Base-by-base conservation (phyloP, 805 yeast species). In the Isabelozyma gotoi region DNA sequence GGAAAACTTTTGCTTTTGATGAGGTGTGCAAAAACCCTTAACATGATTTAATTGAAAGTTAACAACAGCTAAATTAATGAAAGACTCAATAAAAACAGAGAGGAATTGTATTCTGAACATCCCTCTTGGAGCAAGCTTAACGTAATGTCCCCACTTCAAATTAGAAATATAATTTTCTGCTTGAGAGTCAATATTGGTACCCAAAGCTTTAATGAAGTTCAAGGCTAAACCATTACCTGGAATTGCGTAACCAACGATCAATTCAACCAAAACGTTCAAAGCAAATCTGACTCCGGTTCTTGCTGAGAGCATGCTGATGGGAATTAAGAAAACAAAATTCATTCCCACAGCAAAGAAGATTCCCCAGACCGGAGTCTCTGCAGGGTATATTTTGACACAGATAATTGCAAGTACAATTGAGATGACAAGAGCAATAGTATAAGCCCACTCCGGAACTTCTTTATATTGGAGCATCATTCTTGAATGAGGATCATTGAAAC, bases 61-160 rank as follows among this genome's bases (percentile, higher is more conserved):
- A 32, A 63, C 46, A n/a, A 60, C 63, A 10, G 56, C 67, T 40
- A 62, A 52, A n/a, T 53, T 42, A 34, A 64, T 47, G 31, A 63
- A 60, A 0, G 63, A 51, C 19, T 52, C 41, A 11, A 64, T 42
- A 21, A 59, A 48, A 1, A 54, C 56, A 10, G 65, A 55, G 19
- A 59, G 42, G 19, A 65, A 43, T 51, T 65, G 69, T 32, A 49
- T 46, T 60, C 74, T 57, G 62, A 84, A 81, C 55, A 81, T 60
- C 1, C 79, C 66, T 48, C 83, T 67, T 5, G 87, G 88, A 0
- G 84, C 77, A 33, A 82, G 62, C 50, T 80, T 81, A 52, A 77
- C 61, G 55, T 84, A 84, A 45, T 82, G 86, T 2, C 80, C 87
- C 57, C 80, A 57, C 53, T 84, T 84, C 71, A 78, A 76, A 51